Percentiles rank a stretch among this genome's conserved stretches.
Conservation (phyloP, 768 basidiomycete species). For the Dioszegia aurantiaca region DNA sequence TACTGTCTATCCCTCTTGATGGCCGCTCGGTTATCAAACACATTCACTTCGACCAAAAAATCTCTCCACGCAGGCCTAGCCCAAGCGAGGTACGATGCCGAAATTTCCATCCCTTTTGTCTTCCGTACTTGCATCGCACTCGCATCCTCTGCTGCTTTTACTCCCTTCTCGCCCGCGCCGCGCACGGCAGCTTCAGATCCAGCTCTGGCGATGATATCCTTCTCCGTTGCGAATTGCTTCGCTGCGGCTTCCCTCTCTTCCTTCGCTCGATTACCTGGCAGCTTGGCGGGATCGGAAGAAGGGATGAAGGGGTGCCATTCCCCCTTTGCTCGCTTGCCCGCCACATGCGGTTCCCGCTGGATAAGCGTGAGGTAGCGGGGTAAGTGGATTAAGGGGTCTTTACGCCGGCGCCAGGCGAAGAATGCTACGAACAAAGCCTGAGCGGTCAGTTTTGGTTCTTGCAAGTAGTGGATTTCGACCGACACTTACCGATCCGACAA, state of each 20-base stretch:
- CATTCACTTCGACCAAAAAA: constrained; percentile 21
- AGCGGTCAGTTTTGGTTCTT: neutral
- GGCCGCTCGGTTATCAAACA: neutral
- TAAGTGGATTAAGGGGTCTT: constrained; percentile 23
- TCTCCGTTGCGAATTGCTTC: neutral
- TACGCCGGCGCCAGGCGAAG: constrained; percentile 21
- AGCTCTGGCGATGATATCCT: neutral
- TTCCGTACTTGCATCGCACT: neutral
- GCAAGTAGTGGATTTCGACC: neutral
- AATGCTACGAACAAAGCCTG: constrained; percentile 25
- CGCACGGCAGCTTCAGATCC: too few species aligned
- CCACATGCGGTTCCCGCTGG: neutral
- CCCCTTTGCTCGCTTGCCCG: neutral
- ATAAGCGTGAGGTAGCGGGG: constrained; percentile 19
- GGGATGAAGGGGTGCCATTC: constrained; percentile 14
- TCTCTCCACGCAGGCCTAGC: constrained; percentile 20
- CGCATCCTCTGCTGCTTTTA: too few species aligned
- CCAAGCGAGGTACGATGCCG: constrained; percentile 16
- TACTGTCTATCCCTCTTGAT: constrained; percentile 19
- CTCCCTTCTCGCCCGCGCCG: too few species aligned
- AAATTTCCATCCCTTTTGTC: neutral
- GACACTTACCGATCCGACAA: constrained; percentile 34
- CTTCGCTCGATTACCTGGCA: neutral
- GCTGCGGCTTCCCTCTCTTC: neutral
- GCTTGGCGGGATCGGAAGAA: neutral